Evolutionary conservation across 805 yeast species (phyloP), one percentile per base, ranked within the genome.

Genomic region (Kuraishia hungarica): DNA sequence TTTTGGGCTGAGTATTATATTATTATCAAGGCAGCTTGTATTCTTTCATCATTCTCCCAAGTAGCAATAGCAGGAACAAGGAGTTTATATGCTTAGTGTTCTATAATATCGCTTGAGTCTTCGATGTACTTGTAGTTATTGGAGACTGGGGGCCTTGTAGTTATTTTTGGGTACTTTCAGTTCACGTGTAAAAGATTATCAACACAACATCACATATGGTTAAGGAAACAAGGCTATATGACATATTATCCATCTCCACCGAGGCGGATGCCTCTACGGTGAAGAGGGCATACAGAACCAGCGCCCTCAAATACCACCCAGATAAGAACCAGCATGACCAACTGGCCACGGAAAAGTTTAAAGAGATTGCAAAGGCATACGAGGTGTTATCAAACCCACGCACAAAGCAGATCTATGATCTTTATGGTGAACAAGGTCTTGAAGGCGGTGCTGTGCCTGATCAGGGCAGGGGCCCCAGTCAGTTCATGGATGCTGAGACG

Each of bases 271-370:
- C 75, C 10, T 64, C 69, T 1, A 86, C 83, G 57, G 81, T 89
- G 64, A 87, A 87, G 67, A 88, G 87, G 67, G 91, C 96, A 0
- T 89, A 87, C 71, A 76, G 91, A 62, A 83, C 81, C 62, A 77
- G 83, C 61, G 96, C 96, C 2, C 76, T 88, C 57, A 75, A 73
- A 59, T 80, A 80, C 63, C 96, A 89, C 67, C 96, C 96, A 0
- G 96, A 89, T 66, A 89, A 89, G 72, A 86, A 88, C 65, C 82
- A 80, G 13, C 51, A 49, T 8, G 72, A 70, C 51, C 63, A 63
- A 52, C 75, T 70, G 28, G 72, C 79, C 46, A 80, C 82, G 2
- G 77, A 75, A 56, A 71, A 68, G 57, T 88, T 86, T 69, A 83
- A 83, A 68, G 80, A 78, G 54, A 74, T 86, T 48, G 80, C 85